phyloP scores from a whole-genome alignment of 257 asterid species.

The Lantana camara region DNA sequence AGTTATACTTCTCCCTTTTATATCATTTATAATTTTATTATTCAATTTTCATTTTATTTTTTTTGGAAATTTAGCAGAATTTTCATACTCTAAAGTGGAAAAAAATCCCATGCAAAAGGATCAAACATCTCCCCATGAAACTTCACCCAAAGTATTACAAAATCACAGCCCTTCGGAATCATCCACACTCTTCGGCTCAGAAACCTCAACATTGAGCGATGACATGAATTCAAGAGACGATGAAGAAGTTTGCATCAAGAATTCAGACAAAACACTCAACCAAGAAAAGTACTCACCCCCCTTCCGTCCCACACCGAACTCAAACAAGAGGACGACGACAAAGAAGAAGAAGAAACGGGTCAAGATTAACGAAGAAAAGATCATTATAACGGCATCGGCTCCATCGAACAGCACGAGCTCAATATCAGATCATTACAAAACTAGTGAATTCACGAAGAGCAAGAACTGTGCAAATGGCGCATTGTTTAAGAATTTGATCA shows the following conservation, averaged over 20 bases:
- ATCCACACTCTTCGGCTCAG: conserved; percentile 49
- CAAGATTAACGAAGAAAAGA: conserved; percentile 32
- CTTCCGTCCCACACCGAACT: background rate
- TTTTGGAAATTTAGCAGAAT: conserved; percentile 21
- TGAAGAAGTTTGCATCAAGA: conserved; percentile 32
- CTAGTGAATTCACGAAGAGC: conserved; percentile 29
- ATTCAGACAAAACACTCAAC: conserved; percentile 16
- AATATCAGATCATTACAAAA: background rate
- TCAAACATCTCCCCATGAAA: conserved; percentile 1
- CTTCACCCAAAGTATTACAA: conserved; percentile 19
- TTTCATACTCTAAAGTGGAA: conserved; percentile 21
- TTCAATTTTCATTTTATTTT: background rate
- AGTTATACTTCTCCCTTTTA: too few species aligned
- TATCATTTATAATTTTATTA: too few species aligned
- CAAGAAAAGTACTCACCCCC: background rate
- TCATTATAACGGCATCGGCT: background rate
- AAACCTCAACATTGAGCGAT: conserved; percentile 52
- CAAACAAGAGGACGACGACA: conserved; percentile 29
- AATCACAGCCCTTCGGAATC: conserved; percentile 41
- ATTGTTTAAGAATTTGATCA: conserved; percentile 60
- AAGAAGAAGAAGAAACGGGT: conserved; percentile 22
- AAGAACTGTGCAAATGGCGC: conserved; percentile 46
- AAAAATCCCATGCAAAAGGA: conserved; percentile 34
- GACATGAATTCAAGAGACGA: conserved; percentile 41
- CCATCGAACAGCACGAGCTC: background rate